Evolutionary conservation across 306 rosid genomes (phyloP).

Genomic region (Citrullus amarus): DNA sequence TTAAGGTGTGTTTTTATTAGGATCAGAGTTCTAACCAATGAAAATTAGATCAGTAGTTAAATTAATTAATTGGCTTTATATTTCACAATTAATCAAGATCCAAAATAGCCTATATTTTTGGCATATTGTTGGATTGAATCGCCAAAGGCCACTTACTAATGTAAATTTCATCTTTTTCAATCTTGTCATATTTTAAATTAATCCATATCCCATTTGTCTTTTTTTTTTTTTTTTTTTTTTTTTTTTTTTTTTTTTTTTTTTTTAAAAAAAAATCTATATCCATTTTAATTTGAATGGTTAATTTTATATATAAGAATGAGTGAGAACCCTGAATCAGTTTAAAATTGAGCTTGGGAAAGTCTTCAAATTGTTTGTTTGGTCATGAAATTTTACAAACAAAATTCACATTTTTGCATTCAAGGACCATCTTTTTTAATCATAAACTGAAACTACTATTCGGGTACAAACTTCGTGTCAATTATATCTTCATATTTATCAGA

Average conservation of each 20-base stretch:
- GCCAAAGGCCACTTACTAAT: too few species aligned
- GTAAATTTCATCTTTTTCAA: too few species aligned
- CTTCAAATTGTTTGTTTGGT: too few species aligned
- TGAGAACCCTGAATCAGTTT: background rate
- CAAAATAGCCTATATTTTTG: too few species aligned
- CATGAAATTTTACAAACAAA: background rate
- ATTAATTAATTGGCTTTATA: background rate
- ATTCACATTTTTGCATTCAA: background rate
- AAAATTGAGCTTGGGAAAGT: background rate
- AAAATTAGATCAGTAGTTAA: background rate
- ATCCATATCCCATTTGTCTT: too few species aligned
- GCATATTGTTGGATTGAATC: too few species aligned
- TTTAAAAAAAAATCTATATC: too few species aligned
- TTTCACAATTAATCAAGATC: background rate
- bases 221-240: too few species aligned
- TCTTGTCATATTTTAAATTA: background rate
- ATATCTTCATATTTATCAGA: background rate
- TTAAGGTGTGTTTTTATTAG: background rate
- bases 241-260: too few species aligned
- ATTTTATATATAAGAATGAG: too few species aligned
- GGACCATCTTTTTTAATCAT: background rate
- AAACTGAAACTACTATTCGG: background rate
- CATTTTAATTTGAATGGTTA: too few species aligned
- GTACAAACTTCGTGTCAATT: background rate
- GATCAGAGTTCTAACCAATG: background rate